Conservation (phyloP, 495 filamentous ascomycete genomes). For the Neurospora terricola region DNA sequence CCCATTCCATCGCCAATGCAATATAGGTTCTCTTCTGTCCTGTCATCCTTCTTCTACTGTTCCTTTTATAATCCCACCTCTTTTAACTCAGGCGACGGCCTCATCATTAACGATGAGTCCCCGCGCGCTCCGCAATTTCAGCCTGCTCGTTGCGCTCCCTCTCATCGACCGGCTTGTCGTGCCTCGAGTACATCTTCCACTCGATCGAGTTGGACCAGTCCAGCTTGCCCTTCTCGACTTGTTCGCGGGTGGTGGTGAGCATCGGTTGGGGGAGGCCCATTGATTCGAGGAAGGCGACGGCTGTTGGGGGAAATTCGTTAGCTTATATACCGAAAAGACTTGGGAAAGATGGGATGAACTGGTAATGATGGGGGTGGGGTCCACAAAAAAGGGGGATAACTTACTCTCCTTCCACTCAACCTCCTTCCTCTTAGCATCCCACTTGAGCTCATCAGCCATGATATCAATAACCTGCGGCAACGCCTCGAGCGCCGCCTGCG, state of each 20-base stretch:
- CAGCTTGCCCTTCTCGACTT: constrained; percentile 72
- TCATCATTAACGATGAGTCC: background rate
- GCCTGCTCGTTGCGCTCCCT: background rate
- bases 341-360: background rate
- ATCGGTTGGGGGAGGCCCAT: constrained; percentile 83
- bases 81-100: background rate
- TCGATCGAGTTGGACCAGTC: constrained; percentile 57
- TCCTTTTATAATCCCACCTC: background rate
- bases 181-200: constrained; percentile 65
- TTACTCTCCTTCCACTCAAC: constrained; percentile 73
- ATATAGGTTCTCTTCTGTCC: background rate
- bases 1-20: background rate
- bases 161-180: constrained; percentile 33
- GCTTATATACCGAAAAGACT: too few species aligned
- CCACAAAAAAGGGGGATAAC: constrained; percentile 3
- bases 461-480: constrained; percentile 84
- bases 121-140: background rate
- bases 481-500: constrained; percentile 87
- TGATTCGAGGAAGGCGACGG: constrained; percentile 62
- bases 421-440: constrained; percentile 66
- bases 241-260: constrained; percentile 56
- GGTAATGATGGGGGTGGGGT: background rate
- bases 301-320: constrained; percentile 15
- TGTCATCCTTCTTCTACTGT: background rate
- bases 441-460: constrained; percentile 82